These are phyloP conservation scores for Erodium maritimum DNA, from an alignment of 345 rosid genomes.

Conservation along the genomic window DNA sequence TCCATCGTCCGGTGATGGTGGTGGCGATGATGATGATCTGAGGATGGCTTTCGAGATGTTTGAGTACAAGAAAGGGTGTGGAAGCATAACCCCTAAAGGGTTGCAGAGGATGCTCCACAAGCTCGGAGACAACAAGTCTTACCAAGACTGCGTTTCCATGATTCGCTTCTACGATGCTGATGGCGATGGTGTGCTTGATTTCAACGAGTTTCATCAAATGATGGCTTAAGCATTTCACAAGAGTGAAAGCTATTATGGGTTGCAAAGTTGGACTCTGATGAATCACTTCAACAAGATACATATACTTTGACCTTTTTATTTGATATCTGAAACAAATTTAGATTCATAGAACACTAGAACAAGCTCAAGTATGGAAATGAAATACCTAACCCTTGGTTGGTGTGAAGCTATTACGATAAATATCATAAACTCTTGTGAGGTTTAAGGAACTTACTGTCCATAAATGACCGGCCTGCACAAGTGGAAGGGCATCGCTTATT, in stretches of 20 bases:
- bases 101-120: conserved; percentile 15
- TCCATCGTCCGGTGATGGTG: too few species aligned
- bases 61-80: conserved; percentile 12
- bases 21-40: conserved; percentile 11
- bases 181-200: conserved; percentile 28
- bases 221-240: conserved; percentile 9
- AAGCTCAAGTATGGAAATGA: not conserved
- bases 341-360: not conserved
- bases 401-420: conserved; percentile 43
- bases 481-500: conserved; percentile 33
- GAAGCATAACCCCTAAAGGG: conserved; percentile 20
- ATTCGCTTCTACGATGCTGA: conserved; percentile 22
- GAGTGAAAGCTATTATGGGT: too few species aligned
- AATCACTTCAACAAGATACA: too few species aligned
- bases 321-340: too few species aligned
- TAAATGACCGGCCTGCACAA: conserved; percentile 46
- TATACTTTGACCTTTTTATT: too few species aligned
- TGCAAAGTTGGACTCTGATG: too few species aligned
- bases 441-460: conserved; percentile 73
- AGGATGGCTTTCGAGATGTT: conserved; percentile 25
- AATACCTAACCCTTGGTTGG: conserved; percentile 3
- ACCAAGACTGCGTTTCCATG: conserved; percentile 21
- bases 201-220: conserved; percentile 27
- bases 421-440: conserved; percentile 36
- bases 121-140: conserved; percentile 15